phyloP scores from a whole-genome alignment of 192 early-diverging fungal species.

The Rhizophagus sp. region DNA sequence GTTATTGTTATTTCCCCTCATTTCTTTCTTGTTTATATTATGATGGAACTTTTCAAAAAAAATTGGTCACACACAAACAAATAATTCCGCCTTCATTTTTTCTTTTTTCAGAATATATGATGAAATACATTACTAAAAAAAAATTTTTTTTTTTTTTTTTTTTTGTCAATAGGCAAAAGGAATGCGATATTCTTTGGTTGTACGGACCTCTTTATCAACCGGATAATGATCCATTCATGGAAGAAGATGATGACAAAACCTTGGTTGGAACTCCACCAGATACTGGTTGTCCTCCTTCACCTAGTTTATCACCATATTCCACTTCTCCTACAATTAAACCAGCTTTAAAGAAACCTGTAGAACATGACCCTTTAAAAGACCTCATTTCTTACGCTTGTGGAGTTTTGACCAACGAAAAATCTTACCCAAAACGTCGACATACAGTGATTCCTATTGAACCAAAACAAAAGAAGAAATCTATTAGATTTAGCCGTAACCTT shows the following conservation, averaged over 20 bases:
- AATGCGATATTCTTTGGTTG: slow-evolving; percentile 31
- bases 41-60: neutral
- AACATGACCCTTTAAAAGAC: slow-evolving; percentile 23
- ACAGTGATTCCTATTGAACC: neutral
- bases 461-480: slow-evolving; percentile 24
- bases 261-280: slow-evolving; percentile 19
- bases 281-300: slow-evolving; percentile 10
- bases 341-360: slow-evolving; percentile 25
- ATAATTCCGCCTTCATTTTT: neutral
- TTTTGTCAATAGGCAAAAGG: slow-evolving; percentile 28
- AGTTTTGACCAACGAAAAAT: neutral
- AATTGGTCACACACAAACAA: neutral
- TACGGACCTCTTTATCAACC: slow-evolving; percentile 30
- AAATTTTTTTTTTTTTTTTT: neutral
- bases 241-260: slow-evolving; percentile 21
- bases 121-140: neutral
- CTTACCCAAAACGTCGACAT: neutral
- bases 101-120: slow-evolving; percentile 4
- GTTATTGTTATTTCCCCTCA: too few relatives aligned
- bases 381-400: slow-evolving; percentile 14
- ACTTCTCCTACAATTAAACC: slow-evolving; percentile 23
- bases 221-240: slow-evolving; percentile 25
- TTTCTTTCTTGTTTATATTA: too few relatives aligned
- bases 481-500: slow-evolving; percentile 22
- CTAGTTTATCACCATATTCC: neutral